Percentiles rank a stretch among this genome's conserved stretches.
Evolutionary conservation across 1,284 basidiomycete genomes (phyloP).

Genomic region (Ceratobasidium sp.): DNA sequence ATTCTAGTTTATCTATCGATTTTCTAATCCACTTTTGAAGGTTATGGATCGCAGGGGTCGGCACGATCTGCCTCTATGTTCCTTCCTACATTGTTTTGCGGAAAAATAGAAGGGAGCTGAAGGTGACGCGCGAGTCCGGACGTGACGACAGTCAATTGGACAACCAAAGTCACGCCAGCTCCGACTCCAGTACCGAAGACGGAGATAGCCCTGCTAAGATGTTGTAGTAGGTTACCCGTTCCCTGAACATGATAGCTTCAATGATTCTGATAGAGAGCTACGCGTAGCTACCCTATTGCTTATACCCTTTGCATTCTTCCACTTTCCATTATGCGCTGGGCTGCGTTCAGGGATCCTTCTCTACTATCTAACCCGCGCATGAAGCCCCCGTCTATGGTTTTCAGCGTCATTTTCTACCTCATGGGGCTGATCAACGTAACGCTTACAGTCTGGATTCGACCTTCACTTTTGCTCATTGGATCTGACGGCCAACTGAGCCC

Average conservation of each 20-base stretch:
- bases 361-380: conserved; percentile 11
- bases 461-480: conserved; percentile 11
- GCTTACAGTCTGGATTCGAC: conserved; percentile 27
- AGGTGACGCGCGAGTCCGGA: neutral
- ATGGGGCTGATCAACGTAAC: conserved; percentile 40
- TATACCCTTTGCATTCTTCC: conserved; percentile 32
- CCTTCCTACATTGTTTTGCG: conserved; percentile 26
- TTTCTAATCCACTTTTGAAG: neutral
- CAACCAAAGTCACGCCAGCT: neutral
- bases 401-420: conserved; percentile 32
- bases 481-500: conserved; percentile 25
- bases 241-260: neutral
- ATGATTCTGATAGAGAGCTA: neutral
- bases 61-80: conserved; percentile 11
- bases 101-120: conserved; percentile 7
- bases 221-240: conserved; percentile 14
- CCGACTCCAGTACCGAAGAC: neutral
- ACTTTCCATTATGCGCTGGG: conserved; percentile 38
- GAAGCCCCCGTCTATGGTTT: conserved; percentile 32
- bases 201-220: conserved; percentile 19
- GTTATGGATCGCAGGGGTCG: conserved; percentile 33
- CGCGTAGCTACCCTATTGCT: conserved; percentile 24
- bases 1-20: neutral
- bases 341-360: conserved; percentile 18
- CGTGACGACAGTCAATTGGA: neutral